Percentiles rank a stretch among this genome's conserved stretches.
Conservation (phyloP, 306 rosid species). For the Malus asiatica region DNA sequence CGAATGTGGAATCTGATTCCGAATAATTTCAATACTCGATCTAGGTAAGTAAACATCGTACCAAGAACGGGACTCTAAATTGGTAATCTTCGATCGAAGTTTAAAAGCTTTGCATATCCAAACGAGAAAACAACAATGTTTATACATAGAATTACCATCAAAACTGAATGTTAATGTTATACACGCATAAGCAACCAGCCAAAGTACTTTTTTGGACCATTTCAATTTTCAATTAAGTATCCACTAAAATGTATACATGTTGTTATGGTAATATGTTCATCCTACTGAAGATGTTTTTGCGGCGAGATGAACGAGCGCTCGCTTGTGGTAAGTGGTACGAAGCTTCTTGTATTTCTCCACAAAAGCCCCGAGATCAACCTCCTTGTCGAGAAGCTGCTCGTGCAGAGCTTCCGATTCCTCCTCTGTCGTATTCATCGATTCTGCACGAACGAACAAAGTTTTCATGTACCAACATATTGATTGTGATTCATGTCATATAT, state of each 20-base stretch:
- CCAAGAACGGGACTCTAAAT: background rate
- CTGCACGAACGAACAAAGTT: constrained; percentile 31
- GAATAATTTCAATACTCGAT: background rate
- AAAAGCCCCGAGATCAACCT: constrained; percentile 52
- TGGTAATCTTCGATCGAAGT: background rate
- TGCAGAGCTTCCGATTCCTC: constrained; percentile 80
- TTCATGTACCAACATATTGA: background rate
- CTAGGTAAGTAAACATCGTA: background rate
- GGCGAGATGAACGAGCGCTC: constrained; percentile 72
- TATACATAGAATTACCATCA: background rate
- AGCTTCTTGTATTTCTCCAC: constrained; percentile 78
- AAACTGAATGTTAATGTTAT: background rate
- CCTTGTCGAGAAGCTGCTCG: constrained; percentile 57
- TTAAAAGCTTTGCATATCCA: background rate
- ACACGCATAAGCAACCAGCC: background rate
- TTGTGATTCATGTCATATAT: background rate
- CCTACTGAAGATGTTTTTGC: constrained; percentile 53
- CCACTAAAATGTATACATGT: background rate
- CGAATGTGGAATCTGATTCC: background rate
- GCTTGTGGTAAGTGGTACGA: constrained; percentile 61
- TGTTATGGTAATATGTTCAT: background rate
- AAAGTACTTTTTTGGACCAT: background rate
- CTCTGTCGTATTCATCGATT: constrained; percentile 61
- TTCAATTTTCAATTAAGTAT: background rate
- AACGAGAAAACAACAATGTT: background rate